Evolutionary conservation across 2,329 filamentous ascomycete genomes (phyloP), one percentile per base, ranked within the genome.

Genomic region (Hymenoscyphus occultus): DNA sequence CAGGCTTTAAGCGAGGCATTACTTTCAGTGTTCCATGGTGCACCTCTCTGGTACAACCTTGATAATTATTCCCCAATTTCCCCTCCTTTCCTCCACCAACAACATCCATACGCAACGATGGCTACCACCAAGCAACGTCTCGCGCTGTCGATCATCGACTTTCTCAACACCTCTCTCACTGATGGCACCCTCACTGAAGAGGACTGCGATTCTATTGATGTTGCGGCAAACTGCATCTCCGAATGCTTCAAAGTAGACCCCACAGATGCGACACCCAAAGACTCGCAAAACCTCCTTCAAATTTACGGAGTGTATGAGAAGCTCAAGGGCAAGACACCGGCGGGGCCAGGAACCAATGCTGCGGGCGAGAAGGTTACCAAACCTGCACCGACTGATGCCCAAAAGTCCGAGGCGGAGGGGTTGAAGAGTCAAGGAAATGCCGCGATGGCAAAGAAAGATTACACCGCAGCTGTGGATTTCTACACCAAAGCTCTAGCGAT

Each of bases 241-340:
- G 94, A 98, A 77, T 90, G 90, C 72, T 99, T 98, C 86, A 92
- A 96, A 79, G 90, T 99, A 74, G 93, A 98, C 79, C 86, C 92
- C n/a, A 80, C 84, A 68, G 89, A 96, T 79, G 83, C 87, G 74
- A 81, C 91, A 71, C 92, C 93, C 71, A 83, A 96, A 70, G 93
- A 93, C 74, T 86, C 88, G 70, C 93, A 98, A 82, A 93, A 89
- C 77, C 89, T 99, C 67, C 84, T 93, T 67, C 89, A 90, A 78
- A 96, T 99, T 80, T 99, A 96, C 84, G 88, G 88, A 75, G 93
- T 97, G 70, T 98, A 97, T 80, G 95, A 99, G 81, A 97, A 96
- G 80, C 86, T 97, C 70, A 93, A 93, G 81, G 71, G 80, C 68
- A 71, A 78, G 57, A 69, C 79, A 2, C 68, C 78, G 13, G 71